Evolutionary conservation across 495 filamentous ascomycete species (phyloP).

Genomic region (Tuber aestivum): DNA sequence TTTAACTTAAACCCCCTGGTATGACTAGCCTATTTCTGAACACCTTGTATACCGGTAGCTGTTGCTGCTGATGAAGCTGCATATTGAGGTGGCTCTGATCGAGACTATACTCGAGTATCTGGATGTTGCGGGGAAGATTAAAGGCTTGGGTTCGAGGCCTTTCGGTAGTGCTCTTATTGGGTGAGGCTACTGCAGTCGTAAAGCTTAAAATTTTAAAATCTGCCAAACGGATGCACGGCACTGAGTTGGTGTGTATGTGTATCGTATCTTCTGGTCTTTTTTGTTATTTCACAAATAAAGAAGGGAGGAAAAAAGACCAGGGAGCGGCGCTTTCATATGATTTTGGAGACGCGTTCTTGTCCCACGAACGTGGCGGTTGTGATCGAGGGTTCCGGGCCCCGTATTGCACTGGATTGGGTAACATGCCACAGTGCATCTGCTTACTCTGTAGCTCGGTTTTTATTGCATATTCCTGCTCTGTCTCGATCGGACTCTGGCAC

Average conservation of each 20-base stretch:
- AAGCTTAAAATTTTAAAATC: neutral
- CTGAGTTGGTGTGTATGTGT: neutral
- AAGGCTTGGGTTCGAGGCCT: neutral
- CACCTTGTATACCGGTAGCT: neutral
- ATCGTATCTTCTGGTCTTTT: neutral
- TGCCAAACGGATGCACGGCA: neutral
- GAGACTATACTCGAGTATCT: neutral
- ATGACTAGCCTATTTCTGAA: neutral
- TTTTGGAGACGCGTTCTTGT: neutral
- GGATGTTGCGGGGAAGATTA: neutral
- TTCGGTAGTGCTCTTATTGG: neutral
- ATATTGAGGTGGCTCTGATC: neutral
- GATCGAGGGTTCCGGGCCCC: neutral
- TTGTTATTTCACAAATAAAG: neutral
- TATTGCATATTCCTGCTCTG: neutral
- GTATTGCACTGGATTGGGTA: neutral
- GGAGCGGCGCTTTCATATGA: neutral
- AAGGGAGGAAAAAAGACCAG: neutral
- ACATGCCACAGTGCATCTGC: neutral
- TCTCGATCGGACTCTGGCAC: neutral
- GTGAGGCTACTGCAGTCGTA: neutral
- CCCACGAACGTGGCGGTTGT: neutral
- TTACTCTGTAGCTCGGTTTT: neutral
- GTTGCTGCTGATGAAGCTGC: neutral
- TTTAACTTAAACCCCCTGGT: neutral